Evolutionary conservation across 306 rosid genomes (phyloP).

Genomic region (Neltuma alba): DNA sequence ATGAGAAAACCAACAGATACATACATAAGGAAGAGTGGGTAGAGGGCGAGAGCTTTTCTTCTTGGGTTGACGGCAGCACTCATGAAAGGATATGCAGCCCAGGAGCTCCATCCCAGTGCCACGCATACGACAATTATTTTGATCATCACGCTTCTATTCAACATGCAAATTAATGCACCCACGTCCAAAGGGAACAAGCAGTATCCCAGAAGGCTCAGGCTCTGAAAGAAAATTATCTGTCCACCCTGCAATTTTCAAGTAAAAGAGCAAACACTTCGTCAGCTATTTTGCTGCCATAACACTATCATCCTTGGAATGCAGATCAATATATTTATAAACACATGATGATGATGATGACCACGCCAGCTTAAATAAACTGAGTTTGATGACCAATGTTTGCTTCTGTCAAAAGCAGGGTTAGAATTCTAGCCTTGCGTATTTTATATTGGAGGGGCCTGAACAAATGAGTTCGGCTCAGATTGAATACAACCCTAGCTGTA

Average conservation of each 20-base stretch:
- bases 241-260: conserved; percentile 74
- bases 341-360: not conserved
- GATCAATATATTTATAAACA: not conserved
- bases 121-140: conserved; percentile 78
- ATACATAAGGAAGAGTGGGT: conserved; percentile 96
- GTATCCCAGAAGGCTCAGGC: conserved; percentile 93
- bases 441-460: not conserved
- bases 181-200: conserved; percentile 93
- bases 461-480: not conserved
- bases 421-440: not conserved
- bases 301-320: not conserved
- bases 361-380: not conserved
- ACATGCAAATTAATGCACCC: conserved; percentile 91
- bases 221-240: conserved; percentile 94
- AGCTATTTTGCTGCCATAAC: not conserved
- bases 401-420: not conserved
- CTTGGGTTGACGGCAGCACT: conserved; percentile 98
- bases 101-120: conserved; percentile 97
- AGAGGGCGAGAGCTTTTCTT: conserved; percentile 99
- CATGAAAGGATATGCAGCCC: conserved; percentile 99
- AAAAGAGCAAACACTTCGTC: conserved; percentile 17
- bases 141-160: conserved; percentile 76
- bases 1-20: conserved; percentile 99
- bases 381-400: not conserved
- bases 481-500: not conserved